Evolutionary conservation across 2,329 filamentous ascomycete species (phyloP), one percentile per base, ranked within the genome.

Genomic region (Dactylonectria macrodidyma): DNA sequence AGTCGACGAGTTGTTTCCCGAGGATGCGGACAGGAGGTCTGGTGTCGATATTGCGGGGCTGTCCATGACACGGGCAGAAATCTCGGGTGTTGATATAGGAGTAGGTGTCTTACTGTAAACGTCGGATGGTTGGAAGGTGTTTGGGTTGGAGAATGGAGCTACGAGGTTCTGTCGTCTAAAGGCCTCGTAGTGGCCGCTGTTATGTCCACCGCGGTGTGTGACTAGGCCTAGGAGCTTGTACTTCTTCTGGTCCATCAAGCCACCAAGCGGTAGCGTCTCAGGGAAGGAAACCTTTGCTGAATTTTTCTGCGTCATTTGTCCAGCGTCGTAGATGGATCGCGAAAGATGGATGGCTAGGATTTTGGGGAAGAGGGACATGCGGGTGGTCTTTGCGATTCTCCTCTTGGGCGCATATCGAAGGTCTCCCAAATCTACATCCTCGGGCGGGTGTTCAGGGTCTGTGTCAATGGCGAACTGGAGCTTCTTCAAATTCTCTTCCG

Each of bases 181-280:
- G 1, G 95, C 95, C 80, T 99, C 96, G 82, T 99, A 99, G 78
- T 99, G 96, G 1, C 96, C 96, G 75, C 95, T 97, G 77, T 97
- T 92, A 79, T 99, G 96, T 69, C 93, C 97, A 44, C 96, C 96
- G 77, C 97, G 97, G 79, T 99, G 96, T 24, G 94, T 97, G 41
- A 99, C 94, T 41, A 97, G 89, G 12, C 92, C 94, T 0, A 97
- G 87, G 5, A 99, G 86, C 75, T 91, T 94, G 81, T 98, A 99
- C 78, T 89, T 92, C 71, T 91, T 92, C 76, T 92, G 91, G 64
- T 92, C 88, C 50, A 96, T 82, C 26, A 98, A 84, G 1, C 94
- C 91, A 1, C 96, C 96, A 3, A 99, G 84, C 0, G 93, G 90
- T 2, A 99, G 82, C n/a, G 88, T 87, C 80, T 98, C 95, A 0